These are phyloP conservation scores for Tuber calosporum DNA, from an alignment of 495 filamentous ascomycete species.

Conservation along the genomic window DNA sequence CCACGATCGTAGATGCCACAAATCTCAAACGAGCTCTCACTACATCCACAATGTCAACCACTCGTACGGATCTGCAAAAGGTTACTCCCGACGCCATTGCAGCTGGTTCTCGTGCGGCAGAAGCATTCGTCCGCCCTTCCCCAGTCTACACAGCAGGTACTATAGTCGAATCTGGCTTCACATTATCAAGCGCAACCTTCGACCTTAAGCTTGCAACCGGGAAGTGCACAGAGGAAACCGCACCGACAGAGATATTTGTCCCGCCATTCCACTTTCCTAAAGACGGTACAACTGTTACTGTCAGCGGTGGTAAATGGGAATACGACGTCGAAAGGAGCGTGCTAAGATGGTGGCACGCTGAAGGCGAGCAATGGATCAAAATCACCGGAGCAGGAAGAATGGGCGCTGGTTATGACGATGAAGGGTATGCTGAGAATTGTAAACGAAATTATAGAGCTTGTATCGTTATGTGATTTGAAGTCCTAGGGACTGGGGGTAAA, in stretches of 20 bases:
- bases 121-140: constrained; percentile 82
- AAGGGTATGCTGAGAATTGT: constrained; percentile 47
- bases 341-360: constrained; percentile 83
- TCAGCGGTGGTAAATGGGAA: constrained; percentile 82
- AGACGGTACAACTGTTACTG: constrained; percentile 57
- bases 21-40: constrained; percentile 68
- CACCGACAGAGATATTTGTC: constrained; percentile 76
- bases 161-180: constrained; percentile 64
- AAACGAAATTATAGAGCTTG: constrained; percentile 43
- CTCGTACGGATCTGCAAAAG: constrained; percentile 48
- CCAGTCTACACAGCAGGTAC: constrained; percentile 67
- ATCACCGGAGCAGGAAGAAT: constrained; percentile 66
- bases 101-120: constrained; percentile 77
- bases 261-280: constrained; percentile 92
- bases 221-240: constrained; percentile 49
- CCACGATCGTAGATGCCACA: constrained; percentile 47
- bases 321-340: constrained; percentile 68
- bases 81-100: constrained; percentile 37
- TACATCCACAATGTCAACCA: constrained; percentile 58
- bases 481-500: neutral
- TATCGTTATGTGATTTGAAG: constrained; percentile 44
- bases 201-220: constrained; percentile 56
- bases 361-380: constrained; percentile 71
- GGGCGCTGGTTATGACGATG: constrained; percentile 56
- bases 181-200: constrained; percentile 68